Conservation (phyloP, 2,329 filamentous ascomycete species). For the Alternaria viburni region DNA sequence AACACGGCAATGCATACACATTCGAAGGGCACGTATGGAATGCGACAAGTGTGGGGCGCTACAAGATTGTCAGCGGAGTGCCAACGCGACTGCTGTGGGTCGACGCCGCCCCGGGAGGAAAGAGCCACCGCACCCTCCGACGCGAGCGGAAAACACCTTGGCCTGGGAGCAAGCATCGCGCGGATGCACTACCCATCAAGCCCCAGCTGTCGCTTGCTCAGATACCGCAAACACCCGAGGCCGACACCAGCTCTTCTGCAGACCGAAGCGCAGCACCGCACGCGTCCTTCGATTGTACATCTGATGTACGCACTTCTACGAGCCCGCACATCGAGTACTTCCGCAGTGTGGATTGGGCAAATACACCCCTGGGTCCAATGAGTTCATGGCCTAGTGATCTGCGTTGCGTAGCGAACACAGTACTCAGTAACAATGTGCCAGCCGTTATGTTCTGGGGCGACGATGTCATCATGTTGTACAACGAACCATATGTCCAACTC, state of each 20-base stretch:
- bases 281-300: constrained; percentile 22
- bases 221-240: background rate
- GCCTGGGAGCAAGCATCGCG: constrained; percentile 51
- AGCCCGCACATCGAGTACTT: constrained; percentile 70
- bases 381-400: constrained; percentile 72
- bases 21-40: constrained; percentile 40
- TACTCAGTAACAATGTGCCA: constrained; percentile 64
- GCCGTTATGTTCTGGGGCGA: constrained; percentile 67
- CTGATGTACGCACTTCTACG: constrained; percentile 7
- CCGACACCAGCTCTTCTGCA: background rate
- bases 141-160: constrained; percentile 49
- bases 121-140: background rate
- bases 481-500: constrained; percentile 43
- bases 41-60: constrained; percentile 25
- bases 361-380: constrained; percentile 74
- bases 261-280: background rate
- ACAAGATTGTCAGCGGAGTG: constrained; percentile 41
- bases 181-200: constrained; percentile 44
- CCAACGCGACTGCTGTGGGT: constrained; percentile 16
- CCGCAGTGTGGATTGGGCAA: constrained; percentile 72
- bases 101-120: constrained; percentile 6
- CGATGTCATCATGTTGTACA: constrained; percentile 47
- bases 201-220: constrained; percentile 23
- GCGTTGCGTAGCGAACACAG: constrained; percentile 75
- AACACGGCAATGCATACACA: constrained; percentile 24